A percentile compares a stretch with the other conserved stretches of the same genome.
Evolutionary conservation across 2,329 filamentous ascomycete genomes (phyloP).

Genomic region (Orbilia oligospora): DNA sequence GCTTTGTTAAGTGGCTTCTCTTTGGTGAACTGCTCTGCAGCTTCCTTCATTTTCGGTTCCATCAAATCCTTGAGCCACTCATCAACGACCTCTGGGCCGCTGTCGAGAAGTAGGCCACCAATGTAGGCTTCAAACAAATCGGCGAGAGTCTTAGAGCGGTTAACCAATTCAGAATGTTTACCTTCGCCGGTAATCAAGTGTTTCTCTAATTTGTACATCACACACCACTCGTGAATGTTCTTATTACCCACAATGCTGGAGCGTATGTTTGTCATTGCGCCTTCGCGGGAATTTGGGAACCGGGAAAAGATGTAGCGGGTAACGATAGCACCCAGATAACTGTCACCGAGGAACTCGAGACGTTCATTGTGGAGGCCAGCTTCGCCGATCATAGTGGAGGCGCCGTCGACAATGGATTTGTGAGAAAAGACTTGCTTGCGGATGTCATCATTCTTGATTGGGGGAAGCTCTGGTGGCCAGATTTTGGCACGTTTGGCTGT

Average conservation of each 20-base stretch:
- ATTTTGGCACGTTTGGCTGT: conserved; percentile 58
- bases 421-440: conserved; percentile 64
- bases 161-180: conserved; percentile 49
- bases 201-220: conserved; percentile 73
- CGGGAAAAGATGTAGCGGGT: conserved; percentile 63
- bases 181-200: conserved; percentile 68
- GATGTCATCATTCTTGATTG: conserved; percentile 61
- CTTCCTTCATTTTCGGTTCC: conserved; percentile 62
- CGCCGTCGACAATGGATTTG: conserved; percentile 62
- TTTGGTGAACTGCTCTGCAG: conserved; percentile 54
- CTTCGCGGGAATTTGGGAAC: conserved; percentile 63
- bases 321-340: conserved; percentile 64
- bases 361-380: conserved; percentile 63
- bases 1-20: conserved; percentile 63
- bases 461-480: conserved; percentile 63
- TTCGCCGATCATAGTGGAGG: conserved; percentile 62
- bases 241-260: conserved; percentile 63
- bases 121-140: conserved; percentile 65
- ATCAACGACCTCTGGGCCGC: conserved; percentile 56
- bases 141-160: conserved; percentile 62
- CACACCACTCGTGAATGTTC: conserved; percentile 64
- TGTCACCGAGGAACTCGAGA: conserved; percentile 64
- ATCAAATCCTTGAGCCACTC: conserved; percentile 62
- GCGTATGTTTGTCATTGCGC: conserved; percentile 63
- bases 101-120: conserved; percentile 63